Evolutionary conservation across 331 rosid species (phyloP), one percentile per base, ranked within the genome.

Genomic region (Malus hybrid): DNA sequence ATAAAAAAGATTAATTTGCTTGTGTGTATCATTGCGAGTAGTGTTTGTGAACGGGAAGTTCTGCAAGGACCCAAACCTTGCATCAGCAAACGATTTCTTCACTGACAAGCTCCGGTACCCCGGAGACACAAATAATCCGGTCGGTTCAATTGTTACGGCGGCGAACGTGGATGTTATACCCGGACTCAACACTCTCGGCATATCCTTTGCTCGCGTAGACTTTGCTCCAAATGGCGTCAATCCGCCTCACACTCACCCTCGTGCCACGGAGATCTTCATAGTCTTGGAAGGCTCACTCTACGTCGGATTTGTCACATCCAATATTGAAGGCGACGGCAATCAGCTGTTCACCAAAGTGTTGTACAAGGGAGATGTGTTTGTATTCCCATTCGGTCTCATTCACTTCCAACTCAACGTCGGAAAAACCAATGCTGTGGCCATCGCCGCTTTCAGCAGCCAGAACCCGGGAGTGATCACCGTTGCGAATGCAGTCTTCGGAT

Each of bases 221-320:
- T 74, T 16, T 29, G 78, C 71, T 29, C 63, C 71, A 6, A 32
- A 65, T 5, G 78, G 78, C 60, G 32, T 46, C 13, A 74, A 74
- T 48, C 70, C 78, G 24, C 78, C 78, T 18, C 78, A 74, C 61
- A 74, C 33, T 32, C 78, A 74, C 58, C 78, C 71, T 6, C 70
- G 71, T 2, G 78, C 48, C 33, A 28, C 78, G 0, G 72, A 68
- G 15, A 1, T 68, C 14, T 57, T 68, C 8, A 1, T 68, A 0
- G 72, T 68, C 34, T 1, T 13, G 57, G 72, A 68, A 68, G 72
- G 72, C 6, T 20, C 72, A 22, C 72, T 68, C 72, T 68, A 68
- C n/a, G 72, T 68, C 26, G 72, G 72, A 19, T 68, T 68, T 20
- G 72, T 68, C 56, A 42, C 72, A 20, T 68, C 72, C 72, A 67